Evolutionary conservation across 2,329 filamentous ascomycete species (phyloP), one percentile per base, ranked within the genome.

Genomic region (Arthroderma sp.): DNA sequence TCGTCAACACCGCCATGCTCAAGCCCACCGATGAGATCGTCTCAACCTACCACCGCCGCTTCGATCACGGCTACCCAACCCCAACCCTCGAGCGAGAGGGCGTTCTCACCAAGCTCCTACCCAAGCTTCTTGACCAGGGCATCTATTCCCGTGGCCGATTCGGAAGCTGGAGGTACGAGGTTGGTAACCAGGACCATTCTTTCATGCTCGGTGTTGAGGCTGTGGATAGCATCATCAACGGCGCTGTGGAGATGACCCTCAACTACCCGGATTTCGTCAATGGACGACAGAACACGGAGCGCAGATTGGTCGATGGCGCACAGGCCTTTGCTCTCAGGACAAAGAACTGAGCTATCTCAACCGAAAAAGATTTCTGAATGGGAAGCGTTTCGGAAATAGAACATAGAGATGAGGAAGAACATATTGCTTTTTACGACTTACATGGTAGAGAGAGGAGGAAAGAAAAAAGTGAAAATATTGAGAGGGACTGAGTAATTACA

Each of bases 231-330:
- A 88, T 95, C 69, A 82, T 91, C 74, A 91, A 86, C 73, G 91
- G 91, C 64, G 85, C 88, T 38, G 87, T 91, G 49, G 91, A 96
- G 80, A 77, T 95, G 68, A 95, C 91, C 33, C 82, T 96, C 70
- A 95, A 95, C 81, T 93, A 95, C 79, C 91, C 91, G 60, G 90
- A 95, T 76, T 95, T 95, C 70, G 90, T 96, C 79, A 96, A 96
- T 69, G 77, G 78, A 59, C 74, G 82, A 63, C 73, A 78, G 68
- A 85, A 85, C 74, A 76, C 70, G 57, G 82, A 85, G 76, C 74
- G 82, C 61, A 76, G 82, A 61, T 73, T 85, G 61, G 76, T 80
- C 47, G 82, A 85, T 59, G 61, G 61, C 19, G 61, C 61, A 7
- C 61, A 63, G 60, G 49, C 17, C 11, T 54, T 54, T 38, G 51